Evolutionary conservation across 306 rosid genomes (phyloP).

Genomic region (Citrullus mucosospermus): DNA sequence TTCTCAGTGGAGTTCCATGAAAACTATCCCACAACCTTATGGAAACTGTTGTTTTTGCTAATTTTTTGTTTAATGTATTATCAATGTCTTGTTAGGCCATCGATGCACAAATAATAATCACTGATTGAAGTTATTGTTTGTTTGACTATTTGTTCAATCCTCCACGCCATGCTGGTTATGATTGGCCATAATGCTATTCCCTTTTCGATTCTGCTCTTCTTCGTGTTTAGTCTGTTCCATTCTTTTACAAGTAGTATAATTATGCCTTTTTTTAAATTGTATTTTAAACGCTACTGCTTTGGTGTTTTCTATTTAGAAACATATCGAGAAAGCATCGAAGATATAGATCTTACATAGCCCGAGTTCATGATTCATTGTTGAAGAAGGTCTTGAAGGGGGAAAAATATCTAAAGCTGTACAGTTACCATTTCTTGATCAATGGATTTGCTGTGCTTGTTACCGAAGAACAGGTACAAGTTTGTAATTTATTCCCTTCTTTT

Average conservation of each 20-base stretch:
- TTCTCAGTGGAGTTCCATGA: neutral
- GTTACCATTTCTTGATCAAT: conserved; percentile 88
- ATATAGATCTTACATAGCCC: conserved; percentile 48
- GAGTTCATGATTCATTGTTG: conserved; percentile 80
- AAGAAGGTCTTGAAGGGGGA: conserved; percentile 68
- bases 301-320: conserved; percentile 20
- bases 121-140: neutral
- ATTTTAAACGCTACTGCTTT: conserved; percentile 14
- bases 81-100: neutral
- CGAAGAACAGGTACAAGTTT: conserved; percentile 55
- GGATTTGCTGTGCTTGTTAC: conserved; percentile 87
- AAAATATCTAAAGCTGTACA: conserved; percentile 86
- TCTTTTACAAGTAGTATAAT: neutral
- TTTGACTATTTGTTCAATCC: neutral
- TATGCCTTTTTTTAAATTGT: neutral
- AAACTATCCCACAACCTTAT: neutral
- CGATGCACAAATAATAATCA: neutral
- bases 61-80: neutral
- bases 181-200: neutral
- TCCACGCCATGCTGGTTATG: neutral
- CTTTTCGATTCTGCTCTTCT: neutral
- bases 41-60: neutral
- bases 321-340: conserved; percentile 38
- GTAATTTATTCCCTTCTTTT: neutral
- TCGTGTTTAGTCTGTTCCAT: neutral